Evolutionary conservation across 306 rosid genomes (phyloP), one percentile per base, ranked within the genome.

Genomic region (Sicyos edulis): DNA sequence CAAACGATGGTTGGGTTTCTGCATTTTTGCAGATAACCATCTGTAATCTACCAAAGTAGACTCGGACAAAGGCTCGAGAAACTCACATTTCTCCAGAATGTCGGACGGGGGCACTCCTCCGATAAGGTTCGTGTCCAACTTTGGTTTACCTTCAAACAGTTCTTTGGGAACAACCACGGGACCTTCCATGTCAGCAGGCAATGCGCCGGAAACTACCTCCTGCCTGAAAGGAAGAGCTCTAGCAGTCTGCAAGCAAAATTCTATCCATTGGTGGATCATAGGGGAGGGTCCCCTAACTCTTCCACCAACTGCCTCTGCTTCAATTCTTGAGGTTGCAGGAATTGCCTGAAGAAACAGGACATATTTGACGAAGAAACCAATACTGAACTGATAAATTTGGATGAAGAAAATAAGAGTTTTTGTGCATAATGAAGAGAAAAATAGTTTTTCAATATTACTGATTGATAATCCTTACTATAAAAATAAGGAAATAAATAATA

Each of bases 231-330:
- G 96, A 20, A 88, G 74, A 32, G 96, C 86, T 74, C 98, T 79
- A 49, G 96, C 87, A 54, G 88, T 73, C 84, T 90, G 98, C 85
- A 92, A 85, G 84, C 98, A 92, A 80, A 92, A 92, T 76, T 92
- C 98, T 61, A 87, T 81, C 98, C 98, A 92, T 70, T 92, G 96
- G 83, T 87, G 89, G 52, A 88, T 74, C 74, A 90, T 76, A 6
- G 96, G 98, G 57, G 98, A 90, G 1, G 98, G 93, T 57, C 96
- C 98, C 81, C 96, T 85, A 47, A 87, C 55, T 45, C 93, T 84
- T 10, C 98, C 93, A 40, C 96, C 98, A 15, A 90, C 81, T 81
- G 26, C 74, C 55, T 72, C 77, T 9, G 96, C 75, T 79, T 88
- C 82, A 71, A 90, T 78, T 73, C 73, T 70, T 59, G 96, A 76